These are phyloP conservation scores for Trypanosoma scelopori DNA, from an alignment of 208 protist genomes.

Conservation along the genomic window DNA sequence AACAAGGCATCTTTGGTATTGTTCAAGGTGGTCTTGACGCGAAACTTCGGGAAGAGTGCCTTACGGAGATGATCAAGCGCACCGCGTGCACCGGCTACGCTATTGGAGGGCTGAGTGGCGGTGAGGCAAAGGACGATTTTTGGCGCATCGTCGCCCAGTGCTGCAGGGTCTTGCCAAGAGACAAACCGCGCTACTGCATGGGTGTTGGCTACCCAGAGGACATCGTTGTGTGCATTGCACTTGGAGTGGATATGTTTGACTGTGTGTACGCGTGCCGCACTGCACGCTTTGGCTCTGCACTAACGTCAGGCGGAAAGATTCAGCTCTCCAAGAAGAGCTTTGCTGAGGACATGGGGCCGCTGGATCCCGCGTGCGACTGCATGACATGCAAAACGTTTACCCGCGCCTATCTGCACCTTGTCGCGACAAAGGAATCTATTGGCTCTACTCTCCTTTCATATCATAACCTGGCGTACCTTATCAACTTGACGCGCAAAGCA, in stretches of 20 bases:
- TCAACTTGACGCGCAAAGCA: constrained; percentile 90
- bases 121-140: constrained; percentile 98
- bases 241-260: constrained; percentile 99
- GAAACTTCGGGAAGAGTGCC: constrained; percentile 87
- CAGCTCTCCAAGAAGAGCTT: constrained; percentile 77
- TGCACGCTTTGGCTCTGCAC: constrained; percentile 95
- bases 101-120: constrained; percentile 98
- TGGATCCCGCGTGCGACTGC: constrained; percentile 92
- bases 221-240: constrained; percentile 97
- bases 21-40: constrained; percentile 96
- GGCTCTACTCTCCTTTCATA: constrained; percentile 95
- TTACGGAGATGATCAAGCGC: constrained; percentile 93
- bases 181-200: constrained; percentile 98
- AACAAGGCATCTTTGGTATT: constrained; percentile 99
- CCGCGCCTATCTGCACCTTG: constrained; percentile 91
- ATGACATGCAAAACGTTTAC: constrained; percentile 92
- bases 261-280: constrained; percentile 99
- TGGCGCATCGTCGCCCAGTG: constrained; percentile 94
- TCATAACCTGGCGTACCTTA: constrained; percentile 98
- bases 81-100: constrained; percentile 96
- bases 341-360: constrained; percentile 65
- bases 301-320: constrained; percentile 85
- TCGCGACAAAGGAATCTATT: constrained; percentile 86
- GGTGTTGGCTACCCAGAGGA: constrained; percentile 99
- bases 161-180: constrained; percentile 83